A percentile compares a stretch with the other conserved stretches of the same genome.
Evolutionary conservation across 2,329 filamentous ascomycete genomes (phyloP).

Genomic region (Pyrenophora tritici-repentis): DNA sequence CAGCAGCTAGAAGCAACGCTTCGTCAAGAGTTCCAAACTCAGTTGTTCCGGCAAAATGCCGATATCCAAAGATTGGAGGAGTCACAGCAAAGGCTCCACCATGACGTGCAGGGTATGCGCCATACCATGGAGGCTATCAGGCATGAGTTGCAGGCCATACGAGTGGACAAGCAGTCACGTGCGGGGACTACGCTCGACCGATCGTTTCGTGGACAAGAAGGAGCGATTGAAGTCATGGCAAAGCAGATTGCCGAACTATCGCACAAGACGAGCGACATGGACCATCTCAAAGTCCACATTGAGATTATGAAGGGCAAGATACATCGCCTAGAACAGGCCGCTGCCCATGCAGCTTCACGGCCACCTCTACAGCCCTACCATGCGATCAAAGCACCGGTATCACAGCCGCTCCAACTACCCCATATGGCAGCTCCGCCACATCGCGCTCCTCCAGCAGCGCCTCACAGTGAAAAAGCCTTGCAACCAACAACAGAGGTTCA

Average conservation of each 20-base stretch:
- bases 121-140: slow-evolving; percentile 45
- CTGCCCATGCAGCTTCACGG: slow-evolving; percentile 11
- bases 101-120: slow-evolving; percentile 49
- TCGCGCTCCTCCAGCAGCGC: not conserved
- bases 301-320: slow-evolving; percentile 56
- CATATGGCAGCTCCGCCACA: not conserved
- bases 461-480: not conserved
- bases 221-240: slow-evolving; percentile 53
- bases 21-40: slow-evolving; percentile 44
- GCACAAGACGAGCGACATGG: slow-evolving; percentile 53
- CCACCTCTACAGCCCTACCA: slow-evolving; percentile 14
- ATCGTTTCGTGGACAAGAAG: slow-evolving; percentile 34
- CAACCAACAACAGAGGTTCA: slow-evolving; percentile 2
- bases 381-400: slow-evolving; percentile 9
- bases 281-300: slow-evolving; percentile 53
- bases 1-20: slow-evolving; percentile 44
- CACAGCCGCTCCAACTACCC: not conserved
- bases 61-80: slow-evolving; percentile 50
- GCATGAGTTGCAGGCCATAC: slow-evolving; percentile 37
- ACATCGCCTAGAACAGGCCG: slow-evolving; percentile 44
- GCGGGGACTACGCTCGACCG: slow-evolving; percentile 1
- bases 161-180: slow-evolving; percentile 23
- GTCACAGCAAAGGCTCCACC: slow-evolving; percentile 46
- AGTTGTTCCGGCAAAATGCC: slow-evolving; percentile 33
- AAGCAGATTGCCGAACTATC: slow-evolving; percentile 48